Percentiles rank a stretch among this genome's conserved stretches.
phyloP scores from a whole-genome alignment of 768 basidiomycete genomes.

The Termitomyces heimii region DNA sequence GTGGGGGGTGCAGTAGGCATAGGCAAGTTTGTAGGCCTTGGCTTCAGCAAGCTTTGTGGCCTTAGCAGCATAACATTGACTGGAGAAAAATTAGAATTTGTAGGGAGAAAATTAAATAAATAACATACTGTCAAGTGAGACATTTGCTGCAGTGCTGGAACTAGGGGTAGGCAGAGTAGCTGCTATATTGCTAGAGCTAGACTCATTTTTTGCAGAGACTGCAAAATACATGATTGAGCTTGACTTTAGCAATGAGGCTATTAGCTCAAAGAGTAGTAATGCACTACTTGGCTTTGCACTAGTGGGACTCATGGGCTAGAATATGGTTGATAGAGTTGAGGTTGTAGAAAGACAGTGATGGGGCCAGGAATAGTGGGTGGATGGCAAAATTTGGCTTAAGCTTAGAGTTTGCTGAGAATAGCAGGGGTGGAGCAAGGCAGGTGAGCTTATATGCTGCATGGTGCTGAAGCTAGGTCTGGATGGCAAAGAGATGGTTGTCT shows the following conservation, averaged over 20 bases:
- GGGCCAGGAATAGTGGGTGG: no score
- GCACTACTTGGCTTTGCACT: slow-evolving; percentile 77
- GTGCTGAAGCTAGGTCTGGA: slow-evolving; percentile 68
- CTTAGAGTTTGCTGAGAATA: not conserved
- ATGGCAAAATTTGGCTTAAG: not conserved
- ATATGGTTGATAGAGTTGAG: slow-evolving; percentile 50
- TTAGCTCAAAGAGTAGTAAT: slow-evolving; percentile 66
- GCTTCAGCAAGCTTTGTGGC: slow-evolving; percentile 45
- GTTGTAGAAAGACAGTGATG: slow-evolving; percentile 39
- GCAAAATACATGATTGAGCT: slow-evolving; percentile 72
- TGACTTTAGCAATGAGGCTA: slow-evolving; percentile 59
- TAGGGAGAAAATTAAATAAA: not conserved
- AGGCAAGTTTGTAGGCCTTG: no score
- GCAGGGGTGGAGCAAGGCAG: not conserved
- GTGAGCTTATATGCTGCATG: slow-evolving; percentile 46
- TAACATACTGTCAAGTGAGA: slow-evolving; percentile 56
- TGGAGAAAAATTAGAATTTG: slow-evolving; percentile 16
- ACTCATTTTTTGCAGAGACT: slow-evolving; percentile 77
- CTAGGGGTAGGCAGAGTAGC: slow-evolving; percentile 60
- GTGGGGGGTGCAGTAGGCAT: no score
- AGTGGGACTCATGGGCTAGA: slow-evolving; percentile 57
- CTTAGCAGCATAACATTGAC: slow-evolving; percentile 53
- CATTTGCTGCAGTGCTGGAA: not conserved
- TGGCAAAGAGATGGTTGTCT: slow-evolving; percentile 54
- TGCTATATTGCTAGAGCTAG: slow-evolving; percentile 70